Conservation (phyloP, 495 filamentous ascomycete genomes). For the Aspergillus ostianus region DNA sequence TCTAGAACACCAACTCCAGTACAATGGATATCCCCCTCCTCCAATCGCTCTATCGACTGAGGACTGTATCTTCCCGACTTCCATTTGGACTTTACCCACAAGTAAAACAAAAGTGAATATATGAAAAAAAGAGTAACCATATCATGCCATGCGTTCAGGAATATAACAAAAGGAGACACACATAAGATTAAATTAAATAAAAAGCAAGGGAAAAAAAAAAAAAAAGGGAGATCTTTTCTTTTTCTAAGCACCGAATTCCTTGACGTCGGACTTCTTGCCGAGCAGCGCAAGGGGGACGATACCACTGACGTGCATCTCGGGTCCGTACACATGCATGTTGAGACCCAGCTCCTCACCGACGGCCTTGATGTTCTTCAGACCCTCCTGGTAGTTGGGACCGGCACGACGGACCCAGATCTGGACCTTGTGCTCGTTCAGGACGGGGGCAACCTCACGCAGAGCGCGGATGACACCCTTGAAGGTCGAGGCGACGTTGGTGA, state of each 20-base stretch:
- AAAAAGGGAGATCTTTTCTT: constrained; percentile 24
- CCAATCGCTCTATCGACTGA: not conserved
- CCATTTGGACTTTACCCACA: constrained; percentile 14
- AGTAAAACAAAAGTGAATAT: constrained; percentile 12
- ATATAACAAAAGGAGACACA: constrained; percentile 35
- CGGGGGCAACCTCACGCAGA: constrained; percentile 82
- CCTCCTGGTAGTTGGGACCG: constrained; percentile 99
- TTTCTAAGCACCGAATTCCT: constrained; percentile 49
- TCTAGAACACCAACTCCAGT: constrained; percentile 21
- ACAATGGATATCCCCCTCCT: constrained; percentile 19
- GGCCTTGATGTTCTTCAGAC: constrained; percentile 98
- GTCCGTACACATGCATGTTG: constrained; percentile 94
- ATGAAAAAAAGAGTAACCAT: constrained; percentile 27
- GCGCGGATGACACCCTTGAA: constrained; percentile 99
- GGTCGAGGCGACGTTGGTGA: constrained; percentile 93
- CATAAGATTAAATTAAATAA: constrained; percentile 33
- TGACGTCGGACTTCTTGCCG: constrained; percentile 56
- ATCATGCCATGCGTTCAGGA: constrained; percentile 50
- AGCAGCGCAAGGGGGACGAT: constrained; percentile 66
- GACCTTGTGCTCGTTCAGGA: constrained; percentile 92
- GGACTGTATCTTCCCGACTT: constrained; percentile 3
- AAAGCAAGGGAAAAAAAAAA: constrained; percentile 24
- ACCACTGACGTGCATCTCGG: constrained; percentile 85
- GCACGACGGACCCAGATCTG: constrained; percentile 99
- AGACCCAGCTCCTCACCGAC: constrained; percentile 90